Conservation (phyloP, 352 stramenopile genomes). For the Pythium oligandrum region DNA sequence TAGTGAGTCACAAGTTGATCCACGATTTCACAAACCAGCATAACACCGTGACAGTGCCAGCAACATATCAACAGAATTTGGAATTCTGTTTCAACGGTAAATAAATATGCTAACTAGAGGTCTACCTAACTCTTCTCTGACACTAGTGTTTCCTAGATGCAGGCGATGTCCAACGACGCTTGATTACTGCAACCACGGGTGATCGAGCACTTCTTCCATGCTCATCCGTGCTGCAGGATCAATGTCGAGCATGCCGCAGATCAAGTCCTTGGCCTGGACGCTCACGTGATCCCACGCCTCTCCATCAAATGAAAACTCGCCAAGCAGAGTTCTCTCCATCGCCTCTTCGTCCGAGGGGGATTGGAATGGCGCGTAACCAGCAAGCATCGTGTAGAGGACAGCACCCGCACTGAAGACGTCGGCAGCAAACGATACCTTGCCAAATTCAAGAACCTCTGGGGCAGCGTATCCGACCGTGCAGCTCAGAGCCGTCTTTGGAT, state of each 20-base stretch:
- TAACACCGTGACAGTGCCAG: too few relatives aligned
- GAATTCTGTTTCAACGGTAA: not conserved
- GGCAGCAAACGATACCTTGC: conserved; percentile 48
- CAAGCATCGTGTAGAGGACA: conserved; percentile 63
- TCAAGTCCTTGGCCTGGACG: conserved; percentile 48
- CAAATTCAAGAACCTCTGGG: conserved; percentile 52
- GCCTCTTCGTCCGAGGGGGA: conserved; percentile 56
- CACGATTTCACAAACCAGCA: too few relatives aligned
- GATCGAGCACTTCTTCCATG: conserved; percentile 65
- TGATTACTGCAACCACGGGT: conserved; percentile 62
- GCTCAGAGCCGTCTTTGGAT: conserved; percentile 33
- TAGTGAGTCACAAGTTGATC: too few relatives aligned
- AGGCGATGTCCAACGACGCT: not conserved
- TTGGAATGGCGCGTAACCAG: conserved; percentile 64
- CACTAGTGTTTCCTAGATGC: not conserved
- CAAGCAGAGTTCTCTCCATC: conserved; percentile 37
- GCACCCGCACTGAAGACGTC: conserved; percentile 76
- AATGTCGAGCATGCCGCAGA: conserved; percentile 50
- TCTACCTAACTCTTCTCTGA: not conserved
- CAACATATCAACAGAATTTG: too few relatives aligned
- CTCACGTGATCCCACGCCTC: conserved; percentile 47
- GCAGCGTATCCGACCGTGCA: conserved; percentile 77
- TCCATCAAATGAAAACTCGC: conserved; percentile 53
- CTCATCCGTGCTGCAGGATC: conserved; percentile 34
- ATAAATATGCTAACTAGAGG: conserved; percentile 5